Conservation (phyloP, 257 asterid species). For the Ligustrum vulgare region DNA sequence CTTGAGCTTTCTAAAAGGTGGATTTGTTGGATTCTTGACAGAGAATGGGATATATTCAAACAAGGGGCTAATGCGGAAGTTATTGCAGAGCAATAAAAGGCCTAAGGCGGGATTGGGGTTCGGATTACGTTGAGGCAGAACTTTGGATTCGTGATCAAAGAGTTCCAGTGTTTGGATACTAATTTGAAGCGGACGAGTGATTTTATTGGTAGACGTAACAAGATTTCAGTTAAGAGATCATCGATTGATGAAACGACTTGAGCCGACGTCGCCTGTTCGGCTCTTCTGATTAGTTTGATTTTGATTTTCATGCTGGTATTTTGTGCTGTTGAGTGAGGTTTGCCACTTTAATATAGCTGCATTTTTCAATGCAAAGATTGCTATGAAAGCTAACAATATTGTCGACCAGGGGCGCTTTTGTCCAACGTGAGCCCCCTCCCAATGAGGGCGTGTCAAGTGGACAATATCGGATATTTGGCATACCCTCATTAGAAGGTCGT, state of each 20-base stretch:
- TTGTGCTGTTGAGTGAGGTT: neutral
- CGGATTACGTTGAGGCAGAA: constrained; percentile 25
- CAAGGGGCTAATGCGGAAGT: neutral
- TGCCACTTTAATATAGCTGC: neutral
- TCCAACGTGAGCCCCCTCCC: too few species aligned
- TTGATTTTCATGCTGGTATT: constrained; percentile 23
- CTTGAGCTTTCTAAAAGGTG: constrained; percentile 25
- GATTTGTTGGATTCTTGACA: neutral
- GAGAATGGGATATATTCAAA: constrained; percentile 25
- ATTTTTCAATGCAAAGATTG: neutral
- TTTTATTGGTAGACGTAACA: constrained; percentile 31
- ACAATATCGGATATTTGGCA: too few species aligned
- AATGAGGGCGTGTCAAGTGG: too few species aligned
- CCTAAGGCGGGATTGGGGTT: constrained; percentile 29
- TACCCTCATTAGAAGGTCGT: too few species aligned
- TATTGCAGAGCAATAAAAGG: constrained; percentile 23
- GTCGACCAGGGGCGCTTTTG: too few species aligned
- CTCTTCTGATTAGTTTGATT: constrained; percentile 10
- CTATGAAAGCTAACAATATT: neutral
- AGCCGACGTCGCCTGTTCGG: constrained; percentile 27
- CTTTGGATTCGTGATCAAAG: constrained; percentile 33
- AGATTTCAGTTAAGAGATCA: constrained; percentile 29
- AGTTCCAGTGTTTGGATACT: constrained; percentile 41
- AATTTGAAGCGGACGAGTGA: constrained; percentile 34
- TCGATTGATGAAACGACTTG: constrained; percentile 28